Conservation (phyloP, 805 yeast genomes). For the Priceomyces castillae region DNA sequence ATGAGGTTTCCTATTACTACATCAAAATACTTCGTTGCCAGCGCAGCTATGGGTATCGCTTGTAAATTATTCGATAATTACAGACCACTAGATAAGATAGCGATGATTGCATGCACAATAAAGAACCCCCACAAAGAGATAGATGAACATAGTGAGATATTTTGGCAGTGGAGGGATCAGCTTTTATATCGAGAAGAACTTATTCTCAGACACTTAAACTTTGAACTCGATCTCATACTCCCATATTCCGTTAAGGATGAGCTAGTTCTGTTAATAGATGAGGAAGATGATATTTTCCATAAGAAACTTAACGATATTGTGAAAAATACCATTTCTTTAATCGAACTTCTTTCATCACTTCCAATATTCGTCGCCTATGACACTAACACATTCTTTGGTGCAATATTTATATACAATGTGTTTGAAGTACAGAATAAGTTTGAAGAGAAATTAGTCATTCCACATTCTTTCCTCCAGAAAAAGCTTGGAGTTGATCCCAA, state of each 20-base stretch:
- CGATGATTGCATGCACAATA: constrained; percentile 34
- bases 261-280: constrained; percentile 10
- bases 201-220: constrained; percentile 35
- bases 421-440: constrained; percentile 21
- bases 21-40: constrained; percentile 43
- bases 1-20: constrained; percentile 42
- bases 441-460: constrained; percentile 14
- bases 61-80: constrained; percentile 43
- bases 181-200: constrained; percentile 42
- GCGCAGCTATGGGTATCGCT: constrained; percentile 43
- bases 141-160: constrained; percentile 39
- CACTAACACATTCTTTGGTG: constrained; percentile 30
- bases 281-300: constrained; percentile 8
- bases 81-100: constrained; percentile 43
- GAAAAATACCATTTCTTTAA: constrained; percentile 30
- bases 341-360: constrained; percentile 37
- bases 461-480: constrained; percentile 16
- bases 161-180: constrained; percentile 48
- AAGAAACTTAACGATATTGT: constrained; percentile 17
- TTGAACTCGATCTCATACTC: constrained; percentile 37
- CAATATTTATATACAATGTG: constrained; percentile 21
- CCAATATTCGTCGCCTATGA: constrained; percentile 39
- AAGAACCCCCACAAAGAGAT: constrained; percentile 31
- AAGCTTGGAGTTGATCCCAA: constrained; percentile 14
- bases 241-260: constrained; percentile 36